phyloP scores from a whole-genome alignment of 2,329 filamentous ascomycete genomes.

The Pseudogymnoascus sp. region DNA sequence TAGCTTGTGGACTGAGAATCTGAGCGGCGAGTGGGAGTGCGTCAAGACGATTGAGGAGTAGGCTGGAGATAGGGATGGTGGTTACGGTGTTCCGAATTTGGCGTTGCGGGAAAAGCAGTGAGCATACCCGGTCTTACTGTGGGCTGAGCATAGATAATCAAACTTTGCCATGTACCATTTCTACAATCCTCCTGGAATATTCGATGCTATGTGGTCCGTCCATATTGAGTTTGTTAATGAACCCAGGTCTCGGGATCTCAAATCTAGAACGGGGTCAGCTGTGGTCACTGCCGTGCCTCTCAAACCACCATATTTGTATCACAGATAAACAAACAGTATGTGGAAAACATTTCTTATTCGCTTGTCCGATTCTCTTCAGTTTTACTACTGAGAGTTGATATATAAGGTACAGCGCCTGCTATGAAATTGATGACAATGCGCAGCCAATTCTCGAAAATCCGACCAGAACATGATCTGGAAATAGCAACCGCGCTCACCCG shows the following conservation, averaged over 20 bases:
- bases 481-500: background rate
- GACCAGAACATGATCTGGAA: conserved; percentile 2
- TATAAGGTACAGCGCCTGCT: background rate
- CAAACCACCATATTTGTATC: background rate
- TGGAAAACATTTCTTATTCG: background rate
- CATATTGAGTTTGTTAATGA: background rate
- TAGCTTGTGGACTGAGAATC: conserved; percentile 95
- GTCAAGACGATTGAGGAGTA: conserved; percentile 94
- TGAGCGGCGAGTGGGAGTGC: conserved; percentile 93
- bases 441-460: background rate
- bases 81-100: conserved; percentile 8
- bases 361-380: background rate
- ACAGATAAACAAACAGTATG: background rate
- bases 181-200: background rate
- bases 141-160: conserved; percentile 9
- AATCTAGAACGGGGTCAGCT: background rate
- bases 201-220: background rate
- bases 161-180: conserved; percentile 9
- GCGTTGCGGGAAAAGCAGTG: conserved; percentile 13
- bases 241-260: background rate
- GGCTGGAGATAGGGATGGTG: conserved; percentile 9
- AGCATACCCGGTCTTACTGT: conserved; percentile 10
- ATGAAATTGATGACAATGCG: background rate
- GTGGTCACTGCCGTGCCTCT: background rate
- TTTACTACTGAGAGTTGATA: background rate